A percentile compares a stretch with the other conserved stretches of the same genome.
phyloP scores from a whole-genome alignment of 768 basidiomycete genomes.

The Mycena amicta region DNA sequence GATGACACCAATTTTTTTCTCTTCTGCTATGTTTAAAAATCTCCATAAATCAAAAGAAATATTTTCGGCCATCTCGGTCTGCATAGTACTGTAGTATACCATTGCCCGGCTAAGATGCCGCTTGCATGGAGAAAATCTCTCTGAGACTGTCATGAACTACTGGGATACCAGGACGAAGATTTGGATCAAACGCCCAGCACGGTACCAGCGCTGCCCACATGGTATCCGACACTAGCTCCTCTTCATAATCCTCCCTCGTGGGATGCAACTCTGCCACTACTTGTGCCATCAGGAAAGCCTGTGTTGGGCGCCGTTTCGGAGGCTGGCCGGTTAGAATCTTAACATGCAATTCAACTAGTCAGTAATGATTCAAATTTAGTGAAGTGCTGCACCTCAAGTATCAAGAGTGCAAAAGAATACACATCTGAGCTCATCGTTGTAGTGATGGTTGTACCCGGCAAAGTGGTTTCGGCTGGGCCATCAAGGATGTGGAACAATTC shows the following conservation, averaged over 20 bases:
- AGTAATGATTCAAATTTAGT: not conserved
- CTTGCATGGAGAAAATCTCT: too few relatives aligned
- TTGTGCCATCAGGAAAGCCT: not conserved
- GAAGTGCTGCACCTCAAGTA: constrained; percentile 22
- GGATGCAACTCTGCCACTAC: not conserved
- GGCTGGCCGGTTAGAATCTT: constrained; percentile 11
- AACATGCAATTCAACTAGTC: not conserved
- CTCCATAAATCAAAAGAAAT: too few relatives aligned
- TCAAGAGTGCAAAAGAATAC: constrained; percentile 21
- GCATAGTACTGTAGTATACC: too few relatives aligned
- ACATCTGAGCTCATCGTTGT: constrained; percentile 18
- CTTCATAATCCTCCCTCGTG: not conserved
- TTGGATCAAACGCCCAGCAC: constrained; percentile 7
- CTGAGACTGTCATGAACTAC: too few relatives aligned
- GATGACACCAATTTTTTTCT: too few relatives aligned
- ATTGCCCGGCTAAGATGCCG: too few relatives aligned
- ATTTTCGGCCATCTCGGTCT: too few relatives aligned
- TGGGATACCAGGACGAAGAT: not conserved
- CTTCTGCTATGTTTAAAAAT: too few relatives aligned
- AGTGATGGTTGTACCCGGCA: too few relatives aligned
- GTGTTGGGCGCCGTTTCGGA: constrained; percentile 1
- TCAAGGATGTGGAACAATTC: constrained; percentile 17
- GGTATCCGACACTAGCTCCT: not conserved
- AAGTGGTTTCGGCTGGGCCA: not conserved
- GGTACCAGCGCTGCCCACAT: constrained; percentile 1